Evolutionary conservation across 2,329 filamentous ascomycete species (phyloP), one percentile per base, ranked within the genome.

Genomic region (Metarhizium album): DNA sequence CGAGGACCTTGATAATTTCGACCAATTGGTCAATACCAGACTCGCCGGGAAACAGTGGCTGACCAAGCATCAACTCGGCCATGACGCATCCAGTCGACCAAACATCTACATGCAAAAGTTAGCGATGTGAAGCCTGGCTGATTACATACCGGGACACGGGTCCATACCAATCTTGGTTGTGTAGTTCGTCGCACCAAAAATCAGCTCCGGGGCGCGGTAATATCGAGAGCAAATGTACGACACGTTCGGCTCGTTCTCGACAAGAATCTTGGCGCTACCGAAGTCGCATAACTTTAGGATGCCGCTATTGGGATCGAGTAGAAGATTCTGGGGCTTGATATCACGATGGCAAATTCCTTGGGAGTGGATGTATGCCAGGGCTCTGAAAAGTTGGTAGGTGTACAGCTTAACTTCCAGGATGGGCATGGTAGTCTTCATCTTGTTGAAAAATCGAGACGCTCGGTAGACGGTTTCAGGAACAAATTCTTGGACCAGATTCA

Each of bases 71-170:
- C 65, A 98, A 75, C 72, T 98, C 93, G 22, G 93, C 93, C 93
- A 98, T 98, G 57, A 98, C 93, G 69, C 93, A 98, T 51, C 93
- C 93, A 48, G 93, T 98, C 45, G 93, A 98, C 93, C 93, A 98
- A 45, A 98, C 91, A 74, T 98, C 93, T 98, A 38, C 52, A 56
- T 67, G 79, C 84, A 67, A 35, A 2, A 33, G 47, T 54, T 43
- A 57, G 55, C 52, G 5, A 3, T 14, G 13, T 11, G 13, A 37
- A n/a, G 8, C n/a, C 33, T 3, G 53, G 67, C 16, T 8, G 2
- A 43, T 43, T 43, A 24, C 20, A 23, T 43, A 24, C 40, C 4
- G 18, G 20, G 40, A 13, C 8, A 24, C 20, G 40, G 3, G 24
- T 16, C 40, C 85, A 70, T 82, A 98, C 93, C 93, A 69, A 98